phyloP scores from a whole-genome alignment of 1,284 basidiomycete genomes.

The Fistulina hepatica region DNA sequence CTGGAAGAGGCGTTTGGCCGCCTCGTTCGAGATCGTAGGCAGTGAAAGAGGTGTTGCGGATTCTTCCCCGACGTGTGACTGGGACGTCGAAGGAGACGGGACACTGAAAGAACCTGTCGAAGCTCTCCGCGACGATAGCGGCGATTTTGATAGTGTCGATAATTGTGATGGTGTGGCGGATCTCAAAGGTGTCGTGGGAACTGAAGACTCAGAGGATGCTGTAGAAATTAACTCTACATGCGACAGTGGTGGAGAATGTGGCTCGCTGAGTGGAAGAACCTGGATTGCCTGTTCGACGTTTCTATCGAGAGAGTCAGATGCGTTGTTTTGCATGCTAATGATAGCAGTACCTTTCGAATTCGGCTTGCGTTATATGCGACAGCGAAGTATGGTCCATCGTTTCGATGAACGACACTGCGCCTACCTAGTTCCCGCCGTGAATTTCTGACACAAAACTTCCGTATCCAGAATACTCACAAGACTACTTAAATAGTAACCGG shows the following conservation, averaged over 20 bases:
- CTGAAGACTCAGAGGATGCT: conserved; percentile 18
- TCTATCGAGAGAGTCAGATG: conserved; percentile 23
- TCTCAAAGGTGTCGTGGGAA: conserved; percentile 12
- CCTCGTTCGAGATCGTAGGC: conserved; percentile 52
- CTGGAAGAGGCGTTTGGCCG: conserved; percentile 74
- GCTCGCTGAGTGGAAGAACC: conserved; percentile 51
- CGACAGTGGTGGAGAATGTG: conserved; percentile 36
- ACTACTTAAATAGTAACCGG: conserved; percentile 95
- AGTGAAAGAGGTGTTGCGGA: conserved; percentile 58
- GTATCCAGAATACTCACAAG: conserved; percentile 44
- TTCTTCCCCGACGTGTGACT: conserved; percentile 69
- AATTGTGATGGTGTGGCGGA: conserved; percentile 9
- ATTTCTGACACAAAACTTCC: not conserved
- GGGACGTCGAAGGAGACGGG: conserved; percentile 22
- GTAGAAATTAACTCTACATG: no score
- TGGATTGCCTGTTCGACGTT: conserved; percentile 82
- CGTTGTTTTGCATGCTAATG: not conserved
- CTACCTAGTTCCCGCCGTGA: conserved; percentile 41
- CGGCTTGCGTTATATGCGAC: conserved; percentile 85
- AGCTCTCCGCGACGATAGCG: conserved; percentile 10
- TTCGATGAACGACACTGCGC: conserved; percentile 91
- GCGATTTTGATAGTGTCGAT: not conserved
- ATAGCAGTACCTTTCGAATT: conserved; percentile 69
- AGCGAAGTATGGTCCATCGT: conserved; percentile 93
- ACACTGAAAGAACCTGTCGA: conserved; percentile 17